Conservation (phyloP, 331 rosid genomes). For the Pyracantha coccinea region DNA sequence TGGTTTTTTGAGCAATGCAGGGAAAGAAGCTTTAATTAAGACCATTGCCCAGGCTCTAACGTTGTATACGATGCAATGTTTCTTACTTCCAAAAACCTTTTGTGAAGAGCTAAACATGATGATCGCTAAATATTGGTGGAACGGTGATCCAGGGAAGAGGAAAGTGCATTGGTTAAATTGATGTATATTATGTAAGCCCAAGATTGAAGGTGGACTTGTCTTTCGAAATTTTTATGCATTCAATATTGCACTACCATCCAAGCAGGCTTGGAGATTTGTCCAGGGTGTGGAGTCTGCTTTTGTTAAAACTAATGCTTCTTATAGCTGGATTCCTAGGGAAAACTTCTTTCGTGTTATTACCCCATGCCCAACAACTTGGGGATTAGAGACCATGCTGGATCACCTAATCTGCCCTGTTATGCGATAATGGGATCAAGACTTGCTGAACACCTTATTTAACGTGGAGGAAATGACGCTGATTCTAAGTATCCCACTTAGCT, state of each 20-base stretch:
- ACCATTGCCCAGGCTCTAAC: background rate
- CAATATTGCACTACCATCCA: background rate
- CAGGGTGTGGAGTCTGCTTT: accelerated
- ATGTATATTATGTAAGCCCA: background rate
- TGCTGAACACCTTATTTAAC: too few species aligned
- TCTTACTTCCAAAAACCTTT: background rate
- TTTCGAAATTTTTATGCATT: background rate
- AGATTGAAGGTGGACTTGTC: background rate
- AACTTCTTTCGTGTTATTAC: too few species aligned
- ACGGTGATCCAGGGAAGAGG: background rate
- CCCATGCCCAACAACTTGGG: too few species aligned
- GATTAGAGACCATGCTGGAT: too few species aligned
- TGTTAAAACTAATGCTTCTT: too few species aligned
- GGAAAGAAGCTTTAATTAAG: background rate
- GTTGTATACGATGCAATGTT: background rate
- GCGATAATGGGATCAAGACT: too few species aligned
- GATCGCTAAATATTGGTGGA: background rate
- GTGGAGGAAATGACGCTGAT: accelerated
- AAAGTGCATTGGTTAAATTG: background rate
- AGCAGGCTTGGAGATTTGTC: background rate
- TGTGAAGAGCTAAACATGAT: background rate
- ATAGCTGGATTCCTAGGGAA: too few species aligned
- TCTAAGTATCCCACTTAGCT: too few species aligned
- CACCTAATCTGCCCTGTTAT: too few species aligned
- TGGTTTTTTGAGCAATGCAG: background rate